Conservation (phyloP, 768 basidiomycete species). For the Mycena vitilis region DNA sequence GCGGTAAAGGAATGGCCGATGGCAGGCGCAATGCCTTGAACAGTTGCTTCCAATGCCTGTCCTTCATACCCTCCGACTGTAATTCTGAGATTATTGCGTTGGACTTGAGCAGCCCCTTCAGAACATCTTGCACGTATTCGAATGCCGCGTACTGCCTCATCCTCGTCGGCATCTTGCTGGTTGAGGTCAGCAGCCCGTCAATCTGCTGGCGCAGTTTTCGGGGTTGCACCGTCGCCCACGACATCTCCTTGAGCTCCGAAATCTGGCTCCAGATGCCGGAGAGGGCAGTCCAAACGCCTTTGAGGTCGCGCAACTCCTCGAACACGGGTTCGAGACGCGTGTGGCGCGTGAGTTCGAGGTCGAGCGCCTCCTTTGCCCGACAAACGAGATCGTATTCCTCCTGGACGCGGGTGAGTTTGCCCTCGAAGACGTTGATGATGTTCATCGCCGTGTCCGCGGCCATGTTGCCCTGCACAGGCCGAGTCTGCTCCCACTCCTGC, state of each 20-base stretch:
- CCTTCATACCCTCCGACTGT: constrained; percentile 96
- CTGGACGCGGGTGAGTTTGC: constrained; percentile 86
- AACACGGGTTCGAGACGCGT: constrained; percentile 94
- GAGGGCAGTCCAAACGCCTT: constrained; percentile 98
- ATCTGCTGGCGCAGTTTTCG: constrained; percentile 95
- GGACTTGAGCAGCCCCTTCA: constrained; percentile 88
- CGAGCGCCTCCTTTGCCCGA: constrained; percentile 96
- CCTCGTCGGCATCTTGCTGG: constrained; percentile 98
- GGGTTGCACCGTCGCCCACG: constrained; percentile 94
- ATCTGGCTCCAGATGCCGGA: constrained; percentile 98
- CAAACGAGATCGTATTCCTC: constrained; percentile 97
- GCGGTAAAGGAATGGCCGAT: constrained; percentile 77
- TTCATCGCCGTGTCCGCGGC: constrained; percentile 97
- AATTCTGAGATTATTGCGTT: constrained; percentile 92
- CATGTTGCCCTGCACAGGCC: constrained; percentile 97
- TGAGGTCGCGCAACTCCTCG: constrained; percentile 95
- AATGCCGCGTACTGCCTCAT: constrained; percentile 99
- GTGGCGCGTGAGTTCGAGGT: constrained; percentile 90
- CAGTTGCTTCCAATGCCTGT: constrained; percentile 97
- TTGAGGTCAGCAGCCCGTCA: constrained; percentile 90
- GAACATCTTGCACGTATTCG: constrained; percentile 94
- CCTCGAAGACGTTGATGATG: constrained; percentile 95
- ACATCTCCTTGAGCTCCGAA: constrained; percentile 84
- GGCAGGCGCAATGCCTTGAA: constrained; percentile 89
- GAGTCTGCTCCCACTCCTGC: constrained; percentile 93